Conservation (phyloP, 2,329 filamentous ascomycete genomes). For the Ploettnerulaceae sp. region DNA sequence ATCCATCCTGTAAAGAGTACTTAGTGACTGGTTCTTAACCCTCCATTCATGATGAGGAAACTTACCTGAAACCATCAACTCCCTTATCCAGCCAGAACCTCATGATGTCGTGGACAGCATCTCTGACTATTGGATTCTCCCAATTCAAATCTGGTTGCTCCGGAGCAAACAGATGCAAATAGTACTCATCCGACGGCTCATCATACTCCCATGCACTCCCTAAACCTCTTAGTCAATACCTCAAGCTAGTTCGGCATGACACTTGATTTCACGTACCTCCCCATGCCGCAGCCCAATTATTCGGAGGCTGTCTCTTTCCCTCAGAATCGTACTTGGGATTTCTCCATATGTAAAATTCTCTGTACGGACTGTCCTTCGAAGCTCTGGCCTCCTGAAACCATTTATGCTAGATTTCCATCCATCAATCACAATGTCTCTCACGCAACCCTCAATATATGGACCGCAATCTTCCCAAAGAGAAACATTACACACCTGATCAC, state of each 20-base stretch:
- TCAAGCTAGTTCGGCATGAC: no score
- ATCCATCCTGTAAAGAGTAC: no score
- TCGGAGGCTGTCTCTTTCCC: constrained; percentile 38
- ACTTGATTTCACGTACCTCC: no score
- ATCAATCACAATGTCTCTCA: no score
- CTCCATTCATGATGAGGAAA: no score
- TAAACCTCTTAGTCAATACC: no score
- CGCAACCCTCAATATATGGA: no score
- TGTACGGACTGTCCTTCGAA: constrained; percentile 44
- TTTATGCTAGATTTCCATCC: constrained; percentile 35
- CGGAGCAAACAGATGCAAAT: constrained; percentile 57
- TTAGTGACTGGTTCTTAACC: no score
- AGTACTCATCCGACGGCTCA: constrained; percentile 47
- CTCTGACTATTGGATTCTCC: constrained; percentile 61
- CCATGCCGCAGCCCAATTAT: constrained; percentile 42
- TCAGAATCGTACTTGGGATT: constrained; percentile 31
- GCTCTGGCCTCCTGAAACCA: constrained; percentile 55
- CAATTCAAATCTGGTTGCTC: constrained; percentile 76
- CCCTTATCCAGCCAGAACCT: constrained; percentile 67
- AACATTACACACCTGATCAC: no score
- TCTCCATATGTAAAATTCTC: constrained; percentile 64
- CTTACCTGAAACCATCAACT: constrained; percentile 49
- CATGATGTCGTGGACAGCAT: constrained; percentile 66
- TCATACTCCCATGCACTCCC: constrained; percentile 50
- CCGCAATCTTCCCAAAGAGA: no score